A percentile compares a stretch with the other conserved stretches of the same genome.
Evolutionary conservation across 2,329 filamentous ascomycete genomes (phyloP).

Genomic region (Colletotrichum neosansevieriae): DNA sequence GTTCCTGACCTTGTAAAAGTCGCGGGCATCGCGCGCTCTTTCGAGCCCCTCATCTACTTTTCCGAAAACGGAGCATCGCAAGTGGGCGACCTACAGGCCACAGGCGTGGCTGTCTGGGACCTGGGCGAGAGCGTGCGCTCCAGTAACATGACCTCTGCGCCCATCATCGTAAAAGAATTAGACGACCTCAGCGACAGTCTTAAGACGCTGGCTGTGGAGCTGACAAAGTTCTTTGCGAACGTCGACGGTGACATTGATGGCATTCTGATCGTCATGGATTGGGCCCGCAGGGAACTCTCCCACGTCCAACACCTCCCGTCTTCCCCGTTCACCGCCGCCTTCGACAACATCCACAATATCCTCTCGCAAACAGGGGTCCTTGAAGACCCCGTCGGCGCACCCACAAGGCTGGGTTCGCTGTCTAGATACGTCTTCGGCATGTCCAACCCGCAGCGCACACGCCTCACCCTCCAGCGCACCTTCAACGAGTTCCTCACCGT

Average conservation of each 20-base stretch:
- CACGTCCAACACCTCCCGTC: slow-evolving; percentile 73
- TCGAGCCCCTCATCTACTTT: slow-evolving; percentile 95
- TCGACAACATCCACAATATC: slow-evolving; percentile 86
- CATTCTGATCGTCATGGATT: slow-evolving; percentile 95
- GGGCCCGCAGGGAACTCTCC: slow-evolving; percentile 87
- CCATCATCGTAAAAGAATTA: slow-evolving; percentile 85
- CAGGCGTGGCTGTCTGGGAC: slow-evolving; percentile 94
- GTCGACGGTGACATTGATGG: slow-evolving; percentile 94
- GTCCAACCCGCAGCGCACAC: slow-evolving; percentile 84
- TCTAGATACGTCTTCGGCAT: slow-evolving; percentile 82
- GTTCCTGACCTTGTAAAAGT: slow-evolving; percentile 92
- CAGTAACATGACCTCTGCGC: slow-evolving; percentile 91
- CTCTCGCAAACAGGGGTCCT: slow-evolving; percentile 74
- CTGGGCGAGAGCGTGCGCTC: slow-evolving; percentile 89
- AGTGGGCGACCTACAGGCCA: slow-evolving; percentile 89
- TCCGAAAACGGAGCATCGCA: slow-evolving; percentile 90
- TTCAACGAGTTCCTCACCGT: slow-evolving; percentile 89
- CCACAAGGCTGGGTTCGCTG: slow-evolving; percentile 76
- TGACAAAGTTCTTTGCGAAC: slow-evolving; percentile 92
- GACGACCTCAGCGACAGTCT: slow-evolving; percentile 88
- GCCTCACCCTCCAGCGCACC: slow-evolving; percentile 83
- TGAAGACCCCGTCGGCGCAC: slow-evolving; percentile 64
- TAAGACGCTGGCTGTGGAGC: slow-evolving; percentile 84
- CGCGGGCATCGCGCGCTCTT: slow-evolving; percentile 87
- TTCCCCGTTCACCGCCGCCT: slow-evolving; percentile 75